Evolutionary conservation across 2,329 filamentous ascomycete genomes (phyloP).

Genomic region (Colletotrichum spinosum): DNA sequence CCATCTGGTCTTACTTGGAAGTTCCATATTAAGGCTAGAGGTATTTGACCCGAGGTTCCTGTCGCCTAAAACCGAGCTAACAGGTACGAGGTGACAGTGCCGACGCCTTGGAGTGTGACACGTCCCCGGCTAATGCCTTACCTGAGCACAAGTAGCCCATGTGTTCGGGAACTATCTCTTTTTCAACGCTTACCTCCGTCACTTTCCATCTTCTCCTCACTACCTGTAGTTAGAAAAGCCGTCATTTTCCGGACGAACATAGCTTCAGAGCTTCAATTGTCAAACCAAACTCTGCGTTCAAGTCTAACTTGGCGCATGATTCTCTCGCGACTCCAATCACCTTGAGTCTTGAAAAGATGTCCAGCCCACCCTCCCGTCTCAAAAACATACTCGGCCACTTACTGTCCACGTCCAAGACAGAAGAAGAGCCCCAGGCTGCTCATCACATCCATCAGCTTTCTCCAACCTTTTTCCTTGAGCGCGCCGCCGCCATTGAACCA

Average conservation of each 20-base stretch:
- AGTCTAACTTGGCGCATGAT: not conserved
- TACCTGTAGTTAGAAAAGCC: not conserved
- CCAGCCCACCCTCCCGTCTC: conserved; percentile 71
- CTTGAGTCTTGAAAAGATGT: conserved; percentile 59
- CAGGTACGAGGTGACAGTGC: not conserved
- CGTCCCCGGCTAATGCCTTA: not conserved
- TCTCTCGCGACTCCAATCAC: too few species aligned
- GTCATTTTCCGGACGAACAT: conserved; percentile 13
- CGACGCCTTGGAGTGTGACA: too few species aligned
- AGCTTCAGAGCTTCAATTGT: not conserved
- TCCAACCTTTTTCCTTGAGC: conserved; percentile 87
- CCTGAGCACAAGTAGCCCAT: conserved; percentile 4
- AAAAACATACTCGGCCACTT: conserved; percentile 67
- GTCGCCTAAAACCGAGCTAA: conserved; percentile 26
- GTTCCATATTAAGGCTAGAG: not conserved
- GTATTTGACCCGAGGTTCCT: conserved; percentile 2
- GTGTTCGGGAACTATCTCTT: conserved; percentile 2
- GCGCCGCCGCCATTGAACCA: conserved; percentile 89
- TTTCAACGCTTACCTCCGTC: not conserved
- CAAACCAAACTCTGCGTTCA: not conserved
- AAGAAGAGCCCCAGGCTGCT: conserved; percentile 54
- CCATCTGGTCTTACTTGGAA: too few species aligned
- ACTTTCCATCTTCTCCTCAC: conserved; percentile 19
- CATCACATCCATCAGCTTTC: conserved; percentile 82
- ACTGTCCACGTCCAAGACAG: conserved; percentile 43